Evolutionary conservation across 495 filamentous ascomycete species (phyloP).

Genomic region (Penicillium ucsense): DNA sequence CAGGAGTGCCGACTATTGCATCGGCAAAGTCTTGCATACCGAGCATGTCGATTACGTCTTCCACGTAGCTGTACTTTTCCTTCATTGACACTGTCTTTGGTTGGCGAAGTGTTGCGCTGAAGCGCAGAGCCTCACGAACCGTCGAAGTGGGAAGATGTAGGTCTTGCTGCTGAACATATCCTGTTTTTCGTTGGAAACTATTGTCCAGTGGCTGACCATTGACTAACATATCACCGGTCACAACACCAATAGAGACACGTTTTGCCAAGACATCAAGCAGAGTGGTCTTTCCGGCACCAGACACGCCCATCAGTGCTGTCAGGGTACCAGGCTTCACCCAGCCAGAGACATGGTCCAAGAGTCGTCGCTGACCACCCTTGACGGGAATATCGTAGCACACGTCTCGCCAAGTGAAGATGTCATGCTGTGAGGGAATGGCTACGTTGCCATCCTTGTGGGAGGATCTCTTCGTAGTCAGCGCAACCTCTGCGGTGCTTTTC

Average conservation of each 20-base stretch:
- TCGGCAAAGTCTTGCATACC: conserved; percentile 39
- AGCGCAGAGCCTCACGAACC: conserved; percentile 71
- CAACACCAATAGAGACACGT: conserved; percentile 42
- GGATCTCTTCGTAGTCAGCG: conserved; percentile 14
- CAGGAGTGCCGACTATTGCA: conserved; percentile 35
- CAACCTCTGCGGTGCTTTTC: conserved; percentile 5
- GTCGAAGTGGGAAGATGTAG: conserved; percentile 75
- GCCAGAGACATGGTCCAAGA: conserved; percentile 55
- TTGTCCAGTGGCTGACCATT: conserved; percentile 49
- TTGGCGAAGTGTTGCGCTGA: conserved; percentile 79
- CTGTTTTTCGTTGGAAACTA: conserved; percentile 84
- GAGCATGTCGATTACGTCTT: conserved; percentile 44
- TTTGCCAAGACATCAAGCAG: conserved; percentile 53
- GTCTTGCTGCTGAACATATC: conserved; percentile 92
- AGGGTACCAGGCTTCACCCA: conserved; percentile 63
- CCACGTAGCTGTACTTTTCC: conserved; percentile 43
- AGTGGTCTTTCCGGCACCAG: conserved; percentile 60
- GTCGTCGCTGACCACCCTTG: conserved; percentile 45
- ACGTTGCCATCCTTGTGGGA: conserved; percentile 13
- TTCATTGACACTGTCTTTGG: conserved; percentile 40
- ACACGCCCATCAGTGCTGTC: conserved; percentile 54
- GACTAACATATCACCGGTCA: conserved; percentile 46
- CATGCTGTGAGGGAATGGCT: conserved; percentile 38
- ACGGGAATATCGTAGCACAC: conserved; percentile 62
- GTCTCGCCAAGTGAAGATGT: conserved; percentile 68